Conservation (phyloP, 495 filamentous ascomycete species). For the Mycothermus thermophilus region DNA sequence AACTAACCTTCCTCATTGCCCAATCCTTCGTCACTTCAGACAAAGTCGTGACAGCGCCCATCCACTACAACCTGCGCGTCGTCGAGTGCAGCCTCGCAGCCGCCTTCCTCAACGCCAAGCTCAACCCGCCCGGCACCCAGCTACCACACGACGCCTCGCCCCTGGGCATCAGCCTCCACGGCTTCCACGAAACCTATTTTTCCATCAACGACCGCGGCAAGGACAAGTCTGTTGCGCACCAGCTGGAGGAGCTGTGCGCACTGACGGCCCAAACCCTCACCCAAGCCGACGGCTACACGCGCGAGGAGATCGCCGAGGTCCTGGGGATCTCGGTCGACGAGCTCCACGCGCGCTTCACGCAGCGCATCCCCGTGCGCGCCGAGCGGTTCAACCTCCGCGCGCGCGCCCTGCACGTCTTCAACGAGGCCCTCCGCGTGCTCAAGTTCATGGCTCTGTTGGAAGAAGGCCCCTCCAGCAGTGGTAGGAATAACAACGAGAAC, state of each 20-base stretch:
- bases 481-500: constrained; percentile 4
- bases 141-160: constrained; percentile 73
- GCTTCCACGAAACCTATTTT: constrained; percentile 74
- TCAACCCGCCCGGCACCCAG: constrained; percentile 42
- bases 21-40: constrained; percentile 88
- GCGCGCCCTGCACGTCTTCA: constrained; percentile 79
- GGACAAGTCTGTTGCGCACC: constrained; percentile 21
- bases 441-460: constrained; percentile 64
- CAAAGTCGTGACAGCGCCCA: constrained; percentile 84
- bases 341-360: constrained; percentile 60
- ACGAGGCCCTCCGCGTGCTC: constrained; percentile 74
- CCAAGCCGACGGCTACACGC: constrained; percentile 71
- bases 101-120: constrained; percentile 40
- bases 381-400: constrained; percentile 78
- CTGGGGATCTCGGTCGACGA: constrained; percentile 55
- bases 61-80: constrained; percentile 92
- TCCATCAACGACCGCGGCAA: constrained; percentile 37
- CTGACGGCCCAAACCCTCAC: constrained; percentile 49
- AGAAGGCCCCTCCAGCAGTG: constrained; percentile 15
- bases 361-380: constrained; percentile 74
- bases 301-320: constrained; percentile 67
- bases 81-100: constrained; percentile 90
- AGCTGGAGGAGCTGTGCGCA: constrained; percentile 55
- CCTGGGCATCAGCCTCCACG: constrained; percentile 67
- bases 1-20: constrained; percentile 82